Evolutionary conservation across 345 rosid species (phyloP).

Genomic region (Syzygium jambos): DNA sequence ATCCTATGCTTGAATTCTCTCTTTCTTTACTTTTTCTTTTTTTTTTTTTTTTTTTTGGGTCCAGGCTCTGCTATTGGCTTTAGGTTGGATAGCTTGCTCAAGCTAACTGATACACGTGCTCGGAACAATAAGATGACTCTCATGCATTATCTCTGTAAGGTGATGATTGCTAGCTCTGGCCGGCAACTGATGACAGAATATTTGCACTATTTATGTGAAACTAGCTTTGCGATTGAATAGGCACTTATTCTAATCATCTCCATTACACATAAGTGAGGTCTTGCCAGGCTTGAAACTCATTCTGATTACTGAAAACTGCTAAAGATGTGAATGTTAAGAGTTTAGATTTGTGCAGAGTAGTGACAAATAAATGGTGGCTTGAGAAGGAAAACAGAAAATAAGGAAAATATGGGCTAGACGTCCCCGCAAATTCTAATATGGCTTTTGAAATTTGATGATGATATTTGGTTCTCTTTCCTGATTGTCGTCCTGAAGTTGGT

Average conservation of each 20-base stretch:
- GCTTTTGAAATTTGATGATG: not conserved
- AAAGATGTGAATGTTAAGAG: not conserved
- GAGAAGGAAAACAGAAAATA: not conserved
- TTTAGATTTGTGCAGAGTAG: not conserved
- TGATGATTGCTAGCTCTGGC: conserved; percentile 12
- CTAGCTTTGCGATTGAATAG: not conserved
- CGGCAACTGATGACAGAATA: not conserved
- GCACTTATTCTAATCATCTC: not conserved
- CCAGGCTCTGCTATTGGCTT: conserved; percentile 89
- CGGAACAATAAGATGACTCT: conserved; percentile 86
- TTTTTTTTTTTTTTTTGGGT: not conserved
- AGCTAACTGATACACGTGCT: conserved; percentile 87
- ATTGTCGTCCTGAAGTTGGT: not conserved
- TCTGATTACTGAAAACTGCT: not conserved
- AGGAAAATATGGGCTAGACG: not conserved
- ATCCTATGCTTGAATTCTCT: not conserved
- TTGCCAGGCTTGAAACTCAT: not conserved
- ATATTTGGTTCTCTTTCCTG: not conserved
- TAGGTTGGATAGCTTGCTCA: conserved; percentile 88
- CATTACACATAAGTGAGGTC: not conserved
- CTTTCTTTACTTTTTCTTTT: not conserved
- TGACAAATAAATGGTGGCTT: not conserved
- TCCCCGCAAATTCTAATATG: not conserved
- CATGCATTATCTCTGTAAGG: conserved; percentile 99
- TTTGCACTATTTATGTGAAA: not conserved